Conservation (phyloP, 2,329 filamentous ascomycete genomes). For the Pseudonectria buxi region DNA sequence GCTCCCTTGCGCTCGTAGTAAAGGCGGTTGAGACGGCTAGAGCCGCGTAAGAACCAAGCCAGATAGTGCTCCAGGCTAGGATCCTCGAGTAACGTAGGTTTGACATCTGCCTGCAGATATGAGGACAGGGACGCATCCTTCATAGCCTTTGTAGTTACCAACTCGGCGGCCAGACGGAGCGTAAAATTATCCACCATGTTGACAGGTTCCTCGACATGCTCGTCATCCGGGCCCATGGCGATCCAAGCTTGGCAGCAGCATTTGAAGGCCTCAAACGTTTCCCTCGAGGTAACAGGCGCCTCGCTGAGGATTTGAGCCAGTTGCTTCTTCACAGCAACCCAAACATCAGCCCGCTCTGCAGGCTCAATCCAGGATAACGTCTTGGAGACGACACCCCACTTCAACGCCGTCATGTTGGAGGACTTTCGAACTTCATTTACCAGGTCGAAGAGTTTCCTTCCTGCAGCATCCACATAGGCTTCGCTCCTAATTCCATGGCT, state of each 20-base stretch:
- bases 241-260: constrained; percentile 34
- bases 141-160: constrained; percentile 17
- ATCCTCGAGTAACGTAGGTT: constrained; percentile 20
- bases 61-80: constrained; percentile 26
- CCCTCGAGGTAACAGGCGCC: constrained; percentile 24
- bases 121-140: constrained; percentile 16
- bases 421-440: constrained; percentile 23
- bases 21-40: constrained; percentile 25
- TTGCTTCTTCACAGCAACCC: constrained; percentile 26
- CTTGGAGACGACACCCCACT: constrained; percentile 34
- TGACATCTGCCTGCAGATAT: constrained; percentile 7
- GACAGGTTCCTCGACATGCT: constrained; percentile 22
- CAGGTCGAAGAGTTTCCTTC: constrained; percentile 32
- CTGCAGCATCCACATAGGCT: constrained; percentile 36
- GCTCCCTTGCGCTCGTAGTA: constrained; percentile 18
- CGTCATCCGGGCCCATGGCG: constrained; percentile 30
- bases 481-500: constrained; percentile 36
- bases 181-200: constrained; percentile 28
- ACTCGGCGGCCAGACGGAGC: constrained; percentile 25
- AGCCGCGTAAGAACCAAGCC: constrained; percentile 27
- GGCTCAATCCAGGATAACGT: constrained; percentile 29
- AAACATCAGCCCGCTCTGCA: constrained; percentile 25
- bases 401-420: constrained; percentile 28
- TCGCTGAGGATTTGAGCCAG: constrained; percentile 28
- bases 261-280: constrained; percentile 35